Percentiles rank a stretch among this genome's conserved stretches.
These are phyloP conservation scores for Plasmodium fragile DNA, from an alignment of 169 alveolate species.

Conservation along the genomic window DNA sequence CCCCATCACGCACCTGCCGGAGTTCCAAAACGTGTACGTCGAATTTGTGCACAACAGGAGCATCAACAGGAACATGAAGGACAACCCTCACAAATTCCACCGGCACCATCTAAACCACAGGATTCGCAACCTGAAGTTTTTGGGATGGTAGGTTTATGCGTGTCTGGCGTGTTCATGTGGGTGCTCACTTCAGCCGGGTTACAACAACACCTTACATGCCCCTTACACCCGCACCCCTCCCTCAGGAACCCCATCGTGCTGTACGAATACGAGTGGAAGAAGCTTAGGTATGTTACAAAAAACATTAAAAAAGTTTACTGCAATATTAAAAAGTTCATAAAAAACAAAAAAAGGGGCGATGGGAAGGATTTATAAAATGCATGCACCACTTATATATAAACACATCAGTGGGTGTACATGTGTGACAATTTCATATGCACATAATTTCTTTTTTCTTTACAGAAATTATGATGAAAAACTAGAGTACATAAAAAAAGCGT, in stretches of 20 bases:
- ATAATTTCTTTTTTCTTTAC: slow-evolving; percentile 8
- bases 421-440: neutral
- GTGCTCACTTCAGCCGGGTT: neutral
- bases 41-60: slow-evolving; percentile 40
- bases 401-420: neutral
- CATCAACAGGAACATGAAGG: slow-evolving; percentile 53
- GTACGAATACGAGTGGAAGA: slow-evolving; percentile 72
- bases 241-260: slow-evolving; percentile 32
- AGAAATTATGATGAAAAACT: slow-evolving; percentile 69
- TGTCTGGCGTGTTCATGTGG: neutral
- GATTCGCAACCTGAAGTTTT: slow-evolving; percentile 36
- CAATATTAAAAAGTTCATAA: slow-evolving; percentile 16
- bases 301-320: slow-evolving; percentile 4
- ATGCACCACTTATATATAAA: neutral
- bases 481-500: slow-evolving; percentile 67
- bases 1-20: slow-evolving; percentile 10
- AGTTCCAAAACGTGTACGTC: slow-evolving; percentile 21
- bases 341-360: neutral
- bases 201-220: neutral
- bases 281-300: slow-evolving; percentile 40
- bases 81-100: slow-evolving; percentile 38
- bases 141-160: slow-evolving; percentile 44
- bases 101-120: slow-evolving; percentile 23
- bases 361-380: neutral
- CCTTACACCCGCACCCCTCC: neutral